phyloP scores from a whole-genome alignment of 2,329 filamentous ascomycete genomes.

The Dactylellina leptospora region DNA sequence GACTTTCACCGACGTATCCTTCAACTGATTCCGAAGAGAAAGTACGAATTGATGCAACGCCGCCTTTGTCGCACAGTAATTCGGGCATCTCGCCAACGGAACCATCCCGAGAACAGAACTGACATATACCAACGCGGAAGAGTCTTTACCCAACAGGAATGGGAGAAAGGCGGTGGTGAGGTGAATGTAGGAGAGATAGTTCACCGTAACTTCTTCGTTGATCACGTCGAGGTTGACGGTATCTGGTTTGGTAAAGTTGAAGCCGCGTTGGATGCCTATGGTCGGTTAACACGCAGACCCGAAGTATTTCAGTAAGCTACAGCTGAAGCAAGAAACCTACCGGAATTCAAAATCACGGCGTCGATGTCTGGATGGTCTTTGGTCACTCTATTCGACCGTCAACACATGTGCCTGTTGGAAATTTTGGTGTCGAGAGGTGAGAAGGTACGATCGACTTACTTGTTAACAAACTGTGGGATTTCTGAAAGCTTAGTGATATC shows the following conservation, averaged over 20 bases:
- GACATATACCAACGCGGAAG: constrained; percentile 59
- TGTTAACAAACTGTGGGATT: constrained; percentile 62
- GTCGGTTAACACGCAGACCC: too few relatives aligned
- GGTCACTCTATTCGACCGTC: constrained; percentile 58
- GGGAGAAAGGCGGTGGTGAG: constrained; percentile 64
- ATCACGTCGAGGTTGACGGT: constrained; percentile 62
- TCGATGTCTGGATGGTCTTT: constrained; percentile 65
- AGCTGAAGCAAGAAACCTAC: too few relatives aligned
- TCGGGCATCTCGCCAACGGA: constrained; percentile 63
- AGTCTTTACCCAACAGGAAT: constrained; percentile 59
- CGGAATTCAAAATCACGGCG: constrained; percentile 68
- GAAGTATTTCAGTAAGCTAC: too few relatives aligned
- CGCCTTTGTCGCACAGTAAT: constrained; percentile 67
- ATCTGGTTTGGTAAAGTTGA: constrained; percentile 64
- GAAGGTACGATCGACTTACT: constrained; percentile 56
- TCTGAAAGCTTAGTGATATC: constrained; percentile 64
- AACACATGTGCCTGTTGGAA: constrained; percentile 30
- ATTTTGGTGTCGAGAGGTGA: background rate
- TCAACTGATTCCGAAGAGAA: constrained; percentile 63
- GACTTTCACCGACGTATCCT: constrained; percentile 60
- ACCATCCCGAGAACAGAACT: constrained; percentile 64
- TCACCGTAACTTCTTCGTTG: constrained; percentile 63
- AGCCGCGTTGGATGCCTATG: constrained; percentile 62
- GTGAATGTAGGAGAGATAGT: constrained; percentile 64
- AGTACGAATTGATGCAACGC: constrained; percentile 65